Base-by-base conservation (phyloP, 176 grass and related monocot genomes). In the Phyllostachys edulis region DNA sequence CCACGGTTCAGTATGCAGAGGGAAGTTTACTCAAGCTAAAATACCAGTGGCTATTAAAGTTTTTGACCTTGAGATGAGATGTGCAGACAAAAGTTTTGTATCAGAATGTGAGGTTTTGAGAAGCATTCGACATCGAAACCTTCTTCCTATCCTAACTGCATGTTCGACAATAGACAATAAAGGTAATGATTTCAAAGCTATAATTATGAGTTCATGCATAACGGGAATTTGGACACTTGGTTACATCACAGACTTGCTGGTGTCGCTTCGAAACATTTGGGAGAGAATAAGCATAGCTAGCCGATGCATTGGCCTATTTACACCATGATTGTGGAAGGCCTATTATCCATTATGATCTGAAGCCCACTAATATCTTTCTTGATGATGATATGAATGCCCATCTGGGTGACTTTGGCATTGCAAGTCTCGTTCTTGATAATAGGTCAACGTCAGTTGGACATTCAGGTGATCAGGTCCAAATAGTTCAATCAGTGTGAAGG, bases 191-290 rank as follows among this genome's bases (percentile, higher is more conserved):
- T 92, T 92, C 73, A 89, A 73, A 73, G 90, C 90, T 56, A 17
- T 92, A 67, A 51, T 92, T 83, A 88, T 12, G 72, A 92, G 40
- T 85, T 72, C 77, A 92, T 89, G 86, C 78, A 72, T 2, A 89
- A 89, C 24, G 83, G 90, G 55, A 88, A 56, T 60, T 39, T 91
- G 60, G 90, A 91, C 8, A 76, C 64, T 27, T 88, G 90, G 90
- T 23, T 91, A 32, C 77, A 91, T 41, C 42, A 76, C 16, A 50
- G 41, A 41, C 2, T n/a, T 56, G 24, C 57, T 69, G 27, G 37
- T 60, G 65, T 26, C 15, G 76, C 21, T 86, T 67, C 11, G 26
- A 92, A 73, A 77, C n/a, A 24, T 75, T 56, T 92, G n/a, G 42
- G 52, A 80, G 67, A 70, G 79, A 50, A 15, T 89, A 39, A 84